phyloP scores from a whole-genome alignment of 495 filamentous ascomycete genomes.

The Neurospora sp. region DNA sequence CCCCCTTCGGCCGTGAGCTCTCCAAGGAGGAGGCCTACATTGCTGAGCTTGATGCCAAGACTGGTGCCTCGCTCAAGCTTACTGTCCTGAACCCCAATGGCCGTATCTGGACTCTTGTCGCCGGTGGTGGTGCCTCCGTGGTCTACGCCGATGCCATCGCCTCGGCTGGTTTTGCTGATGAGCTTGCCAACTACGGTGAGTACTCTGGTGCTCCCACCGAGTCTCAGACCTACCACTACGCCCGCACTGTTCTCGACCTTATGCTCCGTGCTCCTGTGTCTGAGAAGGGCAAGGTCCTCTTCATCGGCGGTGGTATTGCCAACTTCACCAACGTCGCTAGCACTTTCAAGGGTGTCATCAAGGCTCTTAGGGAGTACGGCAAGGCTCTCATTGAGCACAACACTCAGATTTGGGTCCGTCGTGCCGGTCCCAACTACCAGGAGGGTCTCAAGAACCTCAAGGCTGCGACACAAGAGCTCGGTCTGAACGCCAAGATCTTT shows the following conservation, averaged over 20 bases:
- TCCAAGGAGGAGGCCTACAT: conserved; percentile 99
- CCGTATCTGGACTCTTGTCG: conserved; percentile 95
- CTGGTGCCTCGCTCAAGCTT: conserved; percentile 95
- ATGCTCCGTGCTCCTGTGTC: conserved; percentile 87
- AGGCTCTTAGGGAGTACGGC: conserved; percentile 85
- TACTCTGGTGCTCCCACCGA: conserved; percentile 98
- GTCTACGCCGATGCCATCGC: conserved; percentile 99
- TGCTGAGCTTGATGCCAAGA: conserved; percentile 97
- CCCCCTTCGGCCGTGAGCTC: conserved; percentile 96
- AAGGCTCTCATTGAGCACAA: conserved; percentile 88
- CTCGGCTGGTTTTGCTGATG: conserved; percentile 85
- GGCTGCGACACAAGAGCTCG: conserved; percentile 83
- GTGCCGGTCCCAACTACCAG: conserved; percentile 98
- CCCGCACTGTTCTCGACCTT: conserved; percentile 88
- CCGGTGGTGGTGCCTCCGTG: conserved; percentile 98
- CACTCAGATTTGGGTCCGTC: conserved; percentile 97
- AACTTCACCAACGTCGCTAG: conserved; percentile 98
- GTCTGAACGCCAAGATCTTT: conserved; percentile 90
- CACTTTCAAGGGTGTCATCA: conserved; percentile 99
- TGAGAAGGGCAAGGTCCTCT: conserved; percentile 92
- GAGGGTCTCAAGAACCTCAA: conserved; percentile 99
- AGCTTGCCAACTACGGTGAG: conserved; percentile 99
- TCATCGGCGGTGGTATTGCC: conserved; percentile 99
- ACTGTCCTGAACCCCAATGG: conserved; percentile 88
- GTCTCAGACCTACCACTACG: conserved; percentile 98